Percentiles rank a stretch among this genome's conserved stretches.
phyloP scores from a whole-genome alignment of 1,139 yeast genomes.

The Sugiyamaella neomexicana region DNA sequence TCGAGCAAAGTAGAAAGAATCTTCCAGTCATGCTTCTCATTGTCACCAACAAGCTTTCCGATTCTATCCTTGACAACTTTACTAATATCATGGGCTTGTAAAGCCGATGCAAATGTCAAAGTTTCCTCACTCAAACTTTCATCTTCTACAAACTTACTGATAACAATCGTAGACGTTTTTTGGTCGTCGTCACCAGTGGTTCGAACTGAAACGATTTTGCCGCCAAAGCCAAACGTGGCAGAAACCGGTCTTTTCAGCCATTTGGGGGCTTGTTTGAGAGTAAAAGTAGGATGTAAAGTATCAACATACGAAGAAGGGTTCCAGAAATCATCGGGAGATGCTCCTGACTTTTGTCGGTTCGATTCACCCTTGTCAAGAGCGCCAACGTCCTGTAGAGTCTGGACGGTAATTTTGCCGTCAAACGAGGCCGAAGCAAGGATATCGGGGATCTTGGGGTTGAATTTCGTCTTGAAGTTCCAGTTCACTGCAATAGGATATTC shows the following conservation, averaged over 20 bases:
- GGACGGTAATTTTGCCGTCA: slow-evolving; percentile 82
- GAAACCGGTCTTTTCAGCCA: slow-evolving; percentile 82
- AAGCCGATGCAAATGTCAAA: slow-evolving; percentile 56
- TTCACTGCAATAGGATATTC: slow-evolving; percentile 90
- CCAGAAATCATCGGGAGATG: slow-evolving; percentile 75
- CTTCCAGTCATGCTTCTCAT: slow-evolving; percentile 75
- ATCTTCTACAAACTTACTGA: slow-evolving; percentile 53
- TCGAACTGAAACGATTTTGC: slow-evolving; percentile 67
- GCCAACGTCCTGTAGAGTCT: slow-evolving; percentile 78
- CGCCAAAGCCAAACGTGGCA: slow-evolving; percentile 92
- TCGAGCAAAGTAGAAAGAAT: slow-evolving; percentile 54
- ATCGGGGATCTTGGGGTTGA: slow-evolving; percentile 88
- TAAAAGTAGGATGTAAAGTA: slow-evolving; percentile 63
- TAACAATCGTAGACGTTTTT: slow-evolving; percentile 43
- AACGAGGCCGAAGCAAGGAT: slow-evolving; percentile 90
- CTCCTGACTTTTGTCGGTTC: slow-evolving; percentile 43
- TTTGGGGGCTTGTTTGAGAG: slow-evolving; percentile 75
- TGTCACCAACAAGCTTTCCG: slow-evolving; percentile 36
- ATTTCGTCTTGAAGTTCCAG: slow-evolving; percentile 88
- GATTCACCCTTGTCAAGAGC: slow-evolving; percentile 24
- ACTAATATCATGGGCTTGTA: slow-evolving; percentile 44
- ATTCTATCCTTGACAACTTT: slow-evolving; percentile 27
- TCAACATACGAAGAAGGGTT: slow-evolving; percentile 65
- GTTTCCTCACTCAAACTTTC: slow-evolving; percentile 39
- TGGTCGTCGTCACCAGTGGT: slow-evolving; percentile 43